phyloP scores from a whole-genome alignment of 2,329 filamentous ascomycete genomes.

The Sclerotinia sclerotiorum region DNA sequence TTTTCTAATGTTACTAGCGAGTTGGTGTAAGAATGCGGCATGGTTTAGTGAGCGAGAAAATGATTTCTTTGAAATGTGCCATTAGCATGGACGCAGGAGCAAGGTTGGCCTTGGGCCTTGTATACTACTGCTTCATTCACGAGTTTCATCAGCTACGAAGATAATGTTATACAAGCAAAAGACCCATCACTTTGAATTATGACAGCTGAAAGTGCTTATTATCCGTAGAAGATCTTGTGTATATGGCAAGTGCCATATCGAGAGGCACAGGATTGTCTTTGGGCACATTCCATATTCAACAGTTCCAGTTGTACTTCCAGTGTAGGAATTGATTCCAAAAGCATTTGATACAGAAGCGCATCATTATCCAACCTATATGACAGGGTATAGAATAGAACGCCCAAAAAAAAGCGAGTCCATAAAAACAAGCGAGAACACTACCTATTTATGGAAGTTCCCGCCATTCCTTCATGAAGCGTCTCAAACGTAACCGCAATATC shows the following conservation, averaged over 20 bases:
- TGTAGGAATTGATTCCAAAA: neutral
- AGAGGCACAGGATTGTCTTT: neutral
- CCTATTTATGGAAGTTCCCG: neutral
- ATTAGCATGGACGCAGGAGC: constrained; percentile 37
- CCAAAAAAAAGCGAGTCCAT: neutral
- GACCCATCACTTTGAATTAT: neutral
- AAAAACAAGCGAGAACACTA: neutral
- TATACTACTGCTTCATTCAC: constrained; percentile 38
- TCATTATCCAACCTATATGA: no score
- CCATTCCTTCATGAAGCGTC: neutral
- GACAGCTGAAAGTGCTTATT: neutral
- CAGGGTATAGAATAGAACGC: neutral
- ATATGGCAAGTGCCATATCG: constrained; percentile 4
- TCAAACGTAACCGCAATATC: neutral
- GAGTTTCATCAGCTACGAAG: constrained; percentile 34
- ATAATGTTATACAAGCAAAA: constrained; percentile 22
- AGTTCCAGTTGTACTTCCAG: neutral
- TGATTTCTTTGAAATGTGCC: constrained; percentile 38
- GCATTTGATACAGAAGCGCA: neutral
- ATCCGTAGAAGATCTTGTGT: neutral
- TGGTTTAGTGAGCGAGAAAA: constrained; percentile 17
- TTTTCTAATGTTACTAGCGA: constrained; percentile 58
- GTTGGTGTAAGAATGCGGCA: constrained; percentile 35
- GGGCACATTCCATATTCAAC: neutral
- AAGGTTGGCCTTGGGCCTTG: constrained; percentile 32